Base-by-base conservation (phyloP, 2,329 filamentous ascomycete species). In the Gyromitra esculenta region DNA sequence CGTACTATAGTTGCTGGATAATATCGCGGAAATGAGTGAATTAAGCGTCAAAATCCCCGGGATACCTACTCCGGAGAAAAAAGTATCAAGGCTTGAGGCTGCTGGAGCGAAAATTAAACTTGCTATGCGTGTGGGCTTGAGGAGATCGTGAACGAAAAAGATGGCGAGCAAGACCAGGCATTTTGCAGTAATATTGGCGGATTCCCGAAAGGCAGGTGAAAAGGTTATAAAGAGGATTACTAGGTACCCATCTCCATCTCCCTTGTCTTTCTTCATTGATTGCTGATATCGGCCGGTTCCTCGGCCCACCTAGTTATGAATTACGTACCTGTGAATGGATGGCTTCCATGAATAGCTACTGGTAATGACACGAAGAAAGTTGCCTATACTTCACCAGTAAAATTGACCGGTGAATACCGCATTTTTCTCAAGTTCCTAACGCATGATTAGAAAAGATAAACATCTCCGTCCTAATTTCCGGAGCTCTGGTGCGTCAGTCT, bases 381-480 rank as follows among this genome's bases (percentile, higher is more conserved):
- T 37, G n/a, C 31, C 9, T 15, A 18, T 59, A 37, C 13, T 15
- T 37, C 5, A 15, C 50, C n/a, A 52, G n/a, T 52, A 11, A 25
- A 31, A 41, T 35, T 39, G 21, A 21, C 9, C 41, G n/a, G 37
- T 8, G 57, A 41, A 41, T 21, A 11, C 5, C 25, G 31, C 25
- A 56, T 31, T n/a, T 9, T n/a, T 18, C 41, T 18, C 41, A 8
- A 18, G 18, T 13, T 41, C 13, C 35, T 25, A 41, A 11, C 37
- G n/a, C 48, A 45, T 31, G 18, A 43, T 31, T 18, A 67, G 50
- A 43, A 39, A 52, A 56, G 25, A 21, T 5, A 56, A 8, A 37
- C 39, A 35, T 37, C 21, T 31, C 1, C 2, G 13, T 18, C 18
- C 39, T 45, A 57, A 68, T 68, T 59, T 68, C 52, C 52, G 39